Evolutionary conservation across 2,329 filamentous ascomycete genomes (phyloP).

Genomic region (Lasiodiplodia theobromae): DNA sequence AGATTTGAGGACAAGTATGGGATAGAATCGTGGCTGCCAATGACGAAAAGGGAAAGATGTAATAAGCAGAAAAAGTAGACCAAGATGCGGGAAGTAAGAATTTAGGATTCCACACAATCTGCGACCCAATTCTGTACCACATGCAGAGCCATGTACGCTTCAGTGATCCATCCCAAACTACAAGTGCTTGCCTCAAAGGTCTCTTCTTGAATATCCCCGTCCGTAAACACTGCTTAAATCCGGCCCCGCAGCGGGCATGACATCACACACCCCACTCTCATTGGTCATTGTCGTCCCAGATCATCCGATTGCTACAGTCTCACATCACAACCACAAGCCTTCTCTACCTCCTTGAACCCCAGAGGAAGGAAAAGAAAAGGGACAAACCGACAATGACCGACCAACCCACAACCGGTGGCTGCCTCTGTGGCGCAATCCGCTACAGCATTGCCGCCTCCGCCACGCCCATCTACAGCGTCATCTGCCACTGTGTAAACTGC

Average conservation of each 20-base stretch:
- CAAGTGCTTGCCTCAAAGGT: not conserved
- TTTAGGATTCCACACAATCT: no score
- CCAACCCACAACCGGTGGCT: conserved; percentile 6
- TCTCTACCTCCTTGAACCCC: not conserved
- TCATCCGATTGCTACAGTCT: not conserved
- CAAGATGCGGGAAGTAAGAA: no score
- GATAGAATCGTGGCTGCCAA: no score
- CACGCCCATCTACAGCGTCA: conserved; percentile 26
- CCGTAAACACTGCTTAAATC: not conserved
- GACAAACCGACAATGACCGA: not conserved
- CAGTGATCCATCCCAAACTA: no score
- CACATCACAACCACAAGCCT: not conserved
- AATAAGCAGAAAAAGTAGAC: no score
- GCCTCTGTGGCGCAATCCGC: conserved; percentile 17
- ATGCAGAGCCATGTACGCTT: no score
- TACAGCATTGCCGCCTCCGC: not conserved
- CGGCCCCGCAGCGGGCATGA: not conserved
- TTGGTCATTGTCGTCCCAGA: not conserved
- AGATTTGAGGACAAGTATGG: no score
- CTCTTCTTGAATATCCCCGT: not conserved
- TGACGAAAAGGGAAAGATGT: no score
- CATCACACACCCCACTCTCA: not conserved
- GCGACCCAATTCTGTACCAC: no score
- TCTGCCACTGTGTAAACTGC: conserved; percentile 28
- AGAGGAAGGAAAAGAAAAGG: not conserved